Percentiles rank a stretch among this genome's conserved stretches.
Evolutionary conservation across 108 stramenopile genomes (phyloP).

Genomic region (Nitzschia palea): DNA sequence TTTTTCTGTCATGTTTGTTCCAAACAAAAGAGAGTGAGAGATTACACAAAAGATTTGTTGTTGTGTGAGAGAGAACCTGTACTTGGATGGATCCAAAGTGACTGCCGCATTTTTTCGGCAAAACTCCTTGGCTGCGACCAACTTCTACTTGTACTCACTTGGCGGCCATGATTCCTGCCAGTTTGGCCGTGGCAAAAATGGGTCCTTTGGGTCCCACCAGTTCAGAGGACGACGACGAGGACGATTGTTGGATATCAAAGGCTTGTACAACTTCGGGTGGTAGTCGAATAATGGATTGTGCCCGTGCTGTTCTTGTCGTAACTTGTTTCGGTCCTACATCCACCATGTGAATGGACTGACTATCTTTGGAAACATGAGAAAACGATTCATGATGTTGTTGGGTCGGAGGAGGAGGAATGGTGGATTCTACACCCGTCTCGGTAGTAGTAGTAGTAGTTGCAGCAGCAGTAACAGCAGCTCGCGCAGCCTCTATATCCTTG

Average conservation of each 20-base stretch:
- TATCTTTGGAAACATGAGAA: slow-evolving; percentile 59
- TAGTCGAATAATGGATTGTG: slow-evolving; percentile 64
- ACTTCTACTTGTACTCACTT: slow-evolving; percentile 77
- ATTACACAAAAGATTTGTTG: no score
- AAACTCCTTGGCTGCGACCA: no score
- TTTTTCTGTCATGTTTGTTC: slow-evolving; percentile 54
- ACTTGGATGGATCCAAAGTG: no score
- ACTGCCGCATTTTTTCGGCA: no score
- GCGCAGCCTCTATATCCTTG: slow-evolving; percentile 27
- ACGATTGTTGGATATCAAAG: slow-evolving; percentile 8
- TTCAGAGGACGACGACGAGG: slow-evolving; percentile 28
- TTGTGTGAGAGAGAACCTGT: no score
- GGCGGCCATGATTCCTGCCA: slow-evolving; percentile 88
- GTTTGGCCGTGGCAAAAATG: slow-evolving; percentile 77
- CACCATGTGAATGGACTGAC: slow-evolving; percentile 66
- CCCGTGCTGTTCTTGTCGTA: slow-evolving; percentile 60
- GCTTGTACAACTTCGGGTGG: slow-evolving; percentile 63
- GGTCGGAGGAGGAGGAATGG: not conserved
- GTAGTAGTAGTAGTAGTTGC: not conserved
- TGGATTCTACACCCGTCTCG: not conserved
- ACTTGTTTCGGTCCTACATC: slow-evolving; percentile 72
- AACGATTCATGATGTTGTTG: slow-evolving; percentile 37
- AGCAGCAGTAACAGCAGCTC: not conserved
- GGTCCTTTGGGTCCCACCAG: slow-evolving; percentile 85
- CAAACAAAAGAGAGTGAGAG: slow-evolving; percentile 9